A percentile compares a stretch with the other conserved stretches of the same genome.
Conservation (phyloP, 2,329 filamentous ascomycete genomes). For the Pseudogymnoascus sp. region DNA sequence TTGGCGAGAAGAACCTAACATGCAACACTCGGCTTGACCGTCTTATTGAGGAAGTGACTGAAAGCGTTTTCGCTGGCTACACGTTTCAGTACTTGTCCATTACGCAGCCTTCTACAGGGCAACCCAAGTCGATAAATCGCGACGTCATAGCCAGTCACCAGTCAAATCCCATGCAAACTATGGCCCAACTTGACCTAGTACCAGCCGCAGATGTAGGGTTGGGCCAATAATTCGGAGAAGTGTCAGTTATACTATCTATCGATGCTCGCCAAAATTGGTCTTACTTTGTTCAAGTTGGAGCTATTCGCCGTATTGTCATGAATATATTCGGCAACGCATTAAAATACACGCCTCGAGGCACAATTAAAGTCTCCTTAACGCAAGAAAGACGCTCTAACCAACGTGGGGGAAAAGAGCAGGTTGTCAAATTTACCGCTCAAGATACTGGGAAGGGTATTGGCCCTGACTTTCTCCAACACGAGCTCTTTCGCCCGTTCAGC, state of each 20-base stretch:
- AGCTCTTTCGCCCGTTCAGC: constrained; percentile 51
- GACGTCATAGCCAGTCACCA: not conserved
- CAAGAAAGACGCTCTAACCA: not conserved
- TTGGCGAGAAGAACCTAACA: not conserved
- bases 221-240: constrained; percentile 15
- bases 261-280: constrained; percentile 28
- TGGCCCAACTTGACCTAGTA: constrained; percentile 16
- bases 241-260: constrained; percentile 33
- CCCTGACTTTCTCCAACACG: constrained; percentile 49
- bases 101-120: constrained; percentile 13
- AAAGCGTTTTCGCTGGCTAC: constrained; percentile 28
- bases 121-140: not conserved
- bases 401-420: constrained; percentile 36
- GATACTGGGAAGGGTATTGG: constrained; percentile 65
- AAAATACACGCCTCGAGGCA: constrained; percentile 47
- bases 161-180: not conserved
- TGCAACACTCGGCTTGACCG: not conserved
- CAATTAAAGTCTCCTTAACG: constrained; percentile 32
- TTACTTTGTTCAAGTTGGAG: constrained; percentile 20
- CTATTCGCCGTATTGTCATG: constrained; percentile 40
- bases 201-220: constrained; percentile 12
- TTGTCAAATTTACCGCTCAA: constrained; percentile 57
- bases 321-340: constrained; percentile 52
- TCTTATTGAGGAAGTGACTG: constrained; percentile 29
- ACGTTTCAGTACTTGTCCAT: constrained; percentile 23